Evolutionary conservation across 257 asterid species (phyloP).

Genomic region (Coffea eugenioides): DNA sequence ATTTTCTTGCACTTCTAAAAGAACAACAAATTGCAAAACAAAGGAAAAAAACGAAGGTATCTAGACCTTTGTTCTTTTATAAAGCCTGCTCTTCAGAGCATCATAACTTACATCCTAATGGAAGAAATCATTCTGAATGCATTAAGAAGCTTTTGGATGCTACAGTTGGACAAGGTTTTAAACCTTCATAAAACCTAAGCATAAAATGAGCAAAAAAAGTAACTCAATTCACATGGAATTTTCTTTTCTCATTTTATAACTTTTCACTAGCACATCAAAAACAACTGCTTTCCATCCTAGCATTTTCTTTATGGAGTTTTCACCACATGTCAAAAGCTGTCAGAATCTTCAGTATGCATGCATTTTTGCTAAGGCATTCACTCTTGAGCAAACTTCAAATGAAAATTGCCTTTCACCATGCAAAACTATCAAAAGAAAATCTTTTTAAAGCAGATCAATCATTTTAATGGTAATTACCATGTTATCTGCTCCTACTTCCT

Average conservation of each 20-base stretch:
- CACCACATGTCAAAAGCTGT: not conserved
- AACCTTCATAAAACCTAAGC: not conserved
- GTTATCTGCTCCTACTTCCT: slow-evolving; percentile 52
- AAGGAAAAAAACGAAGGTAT: not conserved
- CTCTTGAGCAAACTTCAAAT: not conserved
- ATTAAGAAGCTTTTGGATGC: not conserved
- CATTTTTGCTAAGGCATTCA: not conserved
- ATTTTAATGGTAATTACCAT: slow-evolving; percentile 29
- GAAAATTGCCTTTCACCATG: not conserved
- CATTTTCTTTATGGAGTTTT: not conserved
- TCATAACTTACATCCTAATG: not conserved
- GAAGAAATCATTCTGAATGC: not conserved
- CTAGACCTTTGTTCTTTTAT: not conserved
- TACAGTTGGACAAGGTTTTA: not conserved
- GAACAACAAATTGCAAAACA: not conserved
- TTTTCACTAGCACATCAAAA: not conserved
- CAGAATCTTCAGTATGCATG: not conserved
- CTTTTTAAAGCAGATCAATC: not conserved
- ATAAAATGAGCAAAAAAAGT: not conserved
- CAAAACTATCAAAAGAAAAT: not conserved
- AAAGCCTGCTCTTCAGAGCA: not conserved
- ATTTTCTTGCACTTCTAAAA: not conserved
- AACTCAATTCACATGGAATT: not conserved
- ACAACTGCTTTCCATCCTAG: not conserved
- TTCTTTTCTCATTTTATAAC: too few relatives aligned